Percentiles rank a stretch among this genome's conserved stretches.
phyloP scores from a whole-genome alignment of 1,284 basidiomycete species.

The Irpex sp. region DNA sequence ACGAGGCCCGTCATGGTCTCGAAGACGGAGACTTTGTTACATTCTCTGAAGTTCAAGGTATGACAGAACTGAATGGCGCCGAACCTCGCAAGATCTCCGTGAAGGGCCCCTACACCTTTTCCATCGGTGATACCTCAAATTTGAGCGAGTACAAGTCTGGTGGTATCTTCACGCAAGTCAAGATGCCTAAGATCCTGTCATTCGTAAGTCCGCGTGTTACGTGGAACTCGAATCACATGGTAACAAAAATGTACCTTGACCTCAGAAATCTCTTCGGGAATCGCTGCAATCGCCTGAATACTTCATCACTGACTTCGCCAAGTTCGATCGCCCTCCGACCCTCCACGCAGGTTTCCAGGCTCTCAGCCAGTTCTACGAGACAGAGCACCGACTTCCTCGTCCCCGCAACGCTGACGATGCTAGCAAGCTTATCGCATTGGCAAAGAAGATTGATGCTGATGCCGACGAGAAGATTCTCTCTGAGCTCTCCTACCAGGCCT shows the following conservation, averaged over 20 bases:
- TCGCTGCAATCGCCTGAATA: constrained; percentile 81
- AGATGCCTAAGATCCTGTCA: constrained; percentile 95
- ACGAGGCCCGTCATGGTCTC: constrained; percentile 95
- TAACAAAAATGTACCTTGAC: no score
- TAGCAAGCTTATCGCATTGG: constrained; percentile 60
- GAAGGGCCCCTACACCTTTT: constrained; percentile 95
- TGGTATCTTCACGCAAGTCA: constrained; percentile 97
- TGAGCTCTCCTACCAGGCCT: constrained; percentile 89
- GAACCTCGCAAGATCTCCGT: constrained; percentile 90
- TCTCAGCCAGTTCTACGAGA: constrained; percentile 74
- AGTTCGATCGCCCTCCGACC: constrained; percentile 89
- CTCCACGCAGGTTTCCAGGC: constrained; percentile 97
- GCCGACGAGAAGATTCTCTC: constrained; percentile 78
- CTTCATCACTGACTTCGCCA: constrained; percentile 96
- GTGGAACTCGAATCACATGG: no score
- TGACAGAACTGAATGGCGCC: constrained; percentile 86
- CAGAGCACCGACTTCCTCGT: constrained; percentile 70
- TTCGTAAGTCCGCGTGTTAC: constrained; percentile 57
- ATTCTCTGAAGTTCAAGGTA: constrained; percentile 96
- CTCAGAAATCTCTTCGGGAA: constrained; percentile 89
- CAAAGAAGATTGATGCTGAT: constrained; percentile 75
- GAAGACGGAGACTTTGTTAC: constrained; percentile 98
- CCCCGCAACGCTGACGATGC: constrained; percentile 87
- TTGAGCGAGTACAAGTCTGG: constrained; percentile 81
- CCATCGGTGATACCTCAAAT: constrained; percentile 84